Percentiles rank a stretch among this genome's conserved stretches.
Evolutionary conservation across 2,329 filamentous ascomycete genomes (phyloP).

Genomic region (Fusarium oxysporum): DNA sequence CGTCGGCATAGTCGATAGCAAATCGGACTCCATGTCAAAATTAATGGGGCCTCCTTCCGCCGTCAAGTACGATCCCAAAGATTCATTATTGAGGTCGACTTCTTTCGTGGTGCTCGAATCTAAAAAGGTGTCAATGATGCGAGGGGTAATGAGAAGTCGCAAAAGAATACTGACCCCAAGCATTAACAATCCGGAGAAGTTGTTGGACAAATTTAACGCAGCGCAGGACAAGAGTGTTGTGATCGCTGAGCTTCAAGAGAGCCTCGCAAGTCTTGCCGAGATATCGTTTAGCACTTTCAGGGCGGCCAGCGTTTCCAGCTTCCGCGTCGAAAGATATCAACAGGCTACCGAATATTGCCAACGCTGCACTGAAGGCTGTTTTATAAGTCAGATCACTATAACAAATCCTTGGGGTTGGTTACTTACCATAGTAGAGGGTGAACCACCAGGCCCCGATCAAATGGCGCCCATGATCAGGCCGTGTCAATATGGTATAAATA

Average conservation of each 20-base stretch:
- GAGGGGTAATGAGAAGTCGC: accelerated
- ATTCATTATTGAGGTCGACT: background rate
- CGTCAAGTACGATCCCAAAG: background rate
- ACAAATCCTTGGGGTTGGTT: accelerated
- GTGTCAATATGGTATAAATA: conserved; percentile 10
- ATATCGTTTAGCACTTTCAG: background rate
- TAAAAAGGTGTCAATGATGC: accelerated
- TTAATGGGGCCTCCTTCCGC: background rate
- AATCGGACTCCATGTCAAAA: background rate
- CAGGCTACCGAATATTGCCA: conserved; percentile 24
- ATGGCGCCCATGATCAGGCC: conserved; percentile 2
- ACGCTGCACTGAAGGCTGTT: conserved; percentile 24
- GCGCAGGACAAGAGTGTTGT: background rate
- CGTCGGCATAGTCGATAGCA: background rate
- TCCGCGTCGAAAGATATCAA: background rate
- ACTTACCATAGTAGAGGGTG: conserved; percentile 32
- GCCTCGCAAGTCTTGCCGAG: background rate
- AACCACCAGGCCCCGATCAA: conserved; percentile 38
- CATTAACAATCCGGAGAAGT: background rate
- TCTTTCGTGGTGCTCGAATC: background rate
- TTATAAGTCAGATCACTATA: accelerated
- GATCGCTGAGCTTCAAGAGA: background rate
- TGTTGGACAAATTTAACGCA: background rate
- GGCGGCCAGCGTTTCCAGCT: background rate
- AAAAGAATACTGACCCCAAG: background rate